phyloP scores from a whole-genome alignment of 306 rosid genomes.

The Macrotyloma uniflorum region DNA sequence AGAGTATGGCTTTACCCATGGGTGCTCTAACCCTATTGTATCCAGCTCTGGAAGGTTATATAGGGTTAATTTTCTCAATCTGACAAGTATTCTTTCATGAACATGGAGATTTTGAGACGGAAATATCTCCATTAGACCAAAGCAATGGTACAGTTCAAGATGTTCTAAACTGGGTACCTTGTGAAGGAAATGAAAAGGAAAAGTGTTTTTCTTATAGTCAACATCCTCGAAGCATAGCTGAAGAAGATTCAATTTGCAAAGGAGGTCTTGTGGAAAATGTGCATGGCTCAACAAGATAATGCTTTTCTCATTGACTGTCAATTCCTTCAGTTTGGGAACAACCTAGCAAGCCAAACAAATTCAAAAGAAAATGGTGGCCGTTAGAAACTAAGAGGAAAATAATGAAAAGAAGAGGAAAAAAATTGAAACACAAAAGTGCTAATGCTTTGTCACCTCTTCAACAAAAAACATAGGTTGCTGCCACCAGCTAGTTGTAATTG shows the following conservation, averaged over 20 bases:
- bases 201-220: background rate
- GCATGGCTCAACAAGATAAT: background rate
- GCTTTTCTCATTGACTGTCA: background rate
- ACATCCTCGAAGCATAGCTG: background rate
- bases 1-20: slow-evolving; percentile 1
- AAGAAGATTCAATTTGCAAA: background rate
- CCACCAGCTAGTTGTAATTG: background rate
- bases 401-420: background rate
- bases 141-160: background rate
- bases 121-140: background rate
- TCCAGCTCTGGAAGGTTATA: background rate
- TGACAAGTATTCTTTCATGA: background rate
- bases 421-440: background rate
- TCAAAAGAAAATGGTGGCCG: background rate
- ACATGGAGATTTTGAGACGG: background rate
- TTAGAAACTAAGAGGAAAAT: background rate
- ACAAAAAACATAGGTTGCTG: background rate
- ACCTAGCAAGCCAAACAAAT: background rate
- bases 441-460: background rate
- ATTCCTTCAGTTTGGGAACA: background rate
- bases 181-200: background rate
- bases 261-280: background rate
- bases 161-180: background rate
- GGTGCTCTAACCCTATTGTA: slow-evolving; percentile 13
- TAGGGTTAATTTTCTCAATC: background rate